phyloP scores from a whole-genome alignment of 768 basidiomycete genomes.

The Lentinula lateritia region DNA sequence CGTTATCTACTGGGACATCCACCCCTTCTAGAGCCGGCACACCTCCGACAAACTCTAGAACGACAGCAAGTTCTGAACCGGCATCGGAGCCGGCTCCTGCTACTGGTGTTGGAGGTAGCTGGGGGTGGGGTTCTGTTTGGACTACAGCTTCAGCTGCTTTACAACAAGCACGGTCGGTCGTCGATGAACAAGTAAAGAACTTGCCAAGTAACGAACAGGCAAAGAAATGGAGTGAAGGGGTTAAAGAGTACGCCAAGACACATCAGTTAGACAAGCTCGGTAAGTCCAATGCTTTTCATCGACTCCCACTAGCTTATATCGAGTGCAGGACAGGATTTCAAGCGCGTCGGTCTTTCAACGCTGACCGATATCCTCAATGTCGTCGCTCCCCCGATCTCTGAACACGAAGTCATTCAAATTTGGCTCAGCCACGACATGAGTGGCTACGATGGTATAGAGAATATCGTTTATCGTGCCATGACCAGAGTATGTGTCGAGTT shows the following conservation, averaged over 20 bases:
- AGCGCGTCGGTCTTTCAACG: slow-evolving; percentile 81
- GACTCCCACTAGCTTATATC: not conserved
- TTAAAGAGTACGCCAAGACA: slow-evolving; percentile 82
- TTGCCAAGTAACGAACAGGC: slow-evolving; percentile 83
- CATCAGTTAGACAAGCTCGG: slow-evolving; percentile 89
- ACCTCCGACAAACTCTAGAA: slow-evolving; percentile 18
- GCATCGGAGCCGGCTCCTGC: slow-evolving; percentile 11
- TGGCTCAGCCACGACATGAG: slow-evolving; percentile 96
- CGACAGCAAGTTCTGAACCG: slow-evolving; percentile 13
- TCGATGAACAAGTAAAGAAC: slow-evolving; percentile 91
- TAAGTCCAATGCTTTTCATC: slow-evolving; percentile 27
- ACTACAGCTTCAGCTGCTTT: slow-evolving; percentile 78
- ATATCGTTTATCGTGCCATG: slow-evolving; percentile 86
- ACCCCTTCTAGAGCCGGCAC: slow-evolving; percentile 17
- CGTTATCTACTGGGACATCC: slow-evolving; percentile 19
- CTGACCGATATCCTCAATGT: slow-evolving; percentile 90
- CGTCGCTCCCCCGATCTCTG: slow-evolving; percentile 96
- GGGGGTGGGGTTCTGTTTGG: slow-evolving; percentile 93
- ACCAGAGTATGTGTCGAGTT: slow-evolving; percentile 39
- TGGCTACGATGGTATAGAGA: slow-evolving; percentile 93
- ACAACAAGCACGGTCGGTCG: slow-evolving; percentile 80
- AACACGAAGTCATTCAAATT: slow-evolving; percentile 96
- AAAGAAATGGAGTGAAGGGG: slow-evolving; percentile 82
- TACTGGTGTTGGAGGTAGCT: slow-evolving; percentile 31
- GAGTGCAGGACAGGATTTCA: slow-evolving; percentile 78